phyloP scores from a whole-genome alignment of 768 basidiomycete species.

The Termitomyces sp. region DNA sequence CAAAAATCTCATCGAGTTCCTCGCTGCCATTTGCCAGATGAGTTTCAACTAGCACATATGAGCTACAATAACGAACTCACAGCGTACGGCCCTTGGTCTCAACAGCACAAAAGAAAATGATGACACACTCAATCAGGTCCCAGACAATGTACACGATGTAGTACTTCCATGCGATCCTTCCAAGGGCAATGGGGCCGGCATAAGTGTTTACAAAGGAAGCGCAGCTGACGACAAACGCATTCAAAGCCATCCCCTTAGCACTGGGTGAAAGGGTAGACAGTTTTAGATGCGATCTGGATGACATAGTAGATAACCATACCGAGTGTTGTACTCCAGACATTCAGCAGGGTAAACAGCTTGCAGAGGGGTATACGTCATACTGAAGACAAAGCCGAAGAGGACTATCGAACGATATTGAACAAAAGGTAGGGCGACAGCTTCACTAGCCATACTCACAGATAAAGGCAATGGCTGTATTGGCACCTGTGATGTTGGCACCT shows the following conservation, averaged over 20 bases:
- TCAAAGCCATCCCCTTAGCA: constrained; percentile 58
- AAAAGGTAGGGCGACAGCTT: too few species aligned
- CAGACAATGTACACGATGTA: constrained; percentile 35
- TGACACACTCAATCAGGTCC: constrained; percentile 32
- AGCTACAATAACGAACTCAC: constrained; percentile 18
- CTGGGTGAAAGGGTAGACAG: constrained; percentile 16
- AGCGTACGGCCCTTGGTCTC: constrained; percentile 38
- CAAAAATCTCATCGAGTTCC: constrained; percentile 37
- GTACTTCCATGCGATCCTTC: constrained; percentile 32
- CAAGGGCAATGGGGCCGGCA: constrained; percentile 35
- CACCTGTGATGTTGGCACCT: constrained; percentile 30
- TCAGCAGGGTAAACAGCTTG: constrained; percentile 56
- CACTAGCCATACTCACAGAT: constrained; percentile 26
- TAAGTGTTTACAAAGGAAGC: constrained; percentile 48
- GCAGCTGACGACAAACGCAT: constrained; percentile 36
- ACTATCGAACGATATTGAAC: constrained; percentile 20
- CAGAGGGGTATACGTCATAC: constrained; percentile 52
- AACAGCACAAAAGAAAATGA: constrained; percentile 34
- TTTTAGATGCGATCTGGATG: not conserved
- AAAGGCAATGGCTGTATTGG: constrained; percentile 40
- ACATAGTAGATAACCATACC: constrained; percentile 18
- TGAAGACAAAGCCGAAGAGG: constrained; percentile 50
- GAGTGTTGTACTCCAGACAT: constrained; percentile 48
- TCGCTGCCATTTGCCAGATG: constrained; percentile 20
- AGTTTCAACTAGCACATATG: not conserved